Conservation (phyloP, 805 yeast species). For the Candida koratica region DNA sequence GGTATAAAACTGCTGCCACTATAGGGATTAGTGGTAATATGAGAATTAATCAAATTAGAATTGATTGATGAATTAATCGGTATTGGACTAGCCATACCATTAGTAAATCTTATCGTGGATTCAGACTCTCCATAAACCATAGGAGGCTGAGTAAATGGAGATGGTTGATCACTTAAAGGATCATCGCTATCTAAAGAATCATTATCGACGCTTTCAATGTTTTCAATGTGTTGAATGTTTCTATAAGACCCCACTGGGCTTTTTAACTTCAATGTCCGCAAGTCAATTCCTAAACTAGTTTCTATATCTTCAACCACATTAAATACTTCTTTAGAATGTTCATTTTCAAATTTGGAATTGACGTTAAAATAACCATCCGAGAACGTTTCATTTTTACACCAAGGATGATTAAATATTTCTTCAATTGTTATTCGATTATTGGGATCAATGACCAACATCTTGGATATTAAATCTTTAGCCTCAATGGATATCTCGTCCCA, state of each 20-base stretch:
- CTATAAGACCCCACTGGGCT: constrained; percentile 8
- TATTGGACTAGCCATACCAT: constrained; percentile 5
- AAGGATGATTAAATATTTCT: constrained; percentile 66
- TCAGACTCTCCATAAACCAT: constrained; percentile 2
- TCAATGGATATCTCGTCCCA: constrained; percentile 78
- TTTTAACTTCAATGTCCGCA: constrained; percentile 6
- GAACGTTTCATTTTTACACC: constrained; percentile 39
- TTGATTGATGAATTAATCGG: constrained; percentile 3
- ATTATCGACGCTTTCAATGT: constrained; percentile 5
- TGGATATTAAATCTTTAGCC: constrained; percentile 65
- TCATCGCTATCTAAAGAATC: constrained; percentile 14
- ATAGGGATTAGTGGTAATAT: constrained; percentile 3
- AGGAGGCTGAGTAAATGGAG: constrained; percentile 12
- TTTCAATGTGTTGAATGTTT: constrained; percentile 14
- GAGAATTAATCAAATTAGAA: constrained; percentile 2
- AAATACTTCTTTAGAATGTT: constrained; percentile 4
- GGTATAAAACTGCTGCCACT: constrained; percentile 2
- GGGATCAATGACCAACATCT: constrained; percentile 68
- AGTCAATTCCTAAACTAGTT: not conserved
- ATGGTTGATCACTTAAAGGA: constrained; percentile 15
- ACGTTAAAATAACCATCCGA: constrained; percentile 16
- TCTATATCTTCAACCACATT: constrained; percentile 6
- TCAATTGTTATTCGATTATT: constrained; percentile 62
- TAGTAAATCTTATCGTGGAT: not conserved
- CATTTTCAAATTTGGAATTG: constrained; percentile 15